Conservation (phyloP, 805 yeast species). For the Hyphopichia homilentoma region DNA sequence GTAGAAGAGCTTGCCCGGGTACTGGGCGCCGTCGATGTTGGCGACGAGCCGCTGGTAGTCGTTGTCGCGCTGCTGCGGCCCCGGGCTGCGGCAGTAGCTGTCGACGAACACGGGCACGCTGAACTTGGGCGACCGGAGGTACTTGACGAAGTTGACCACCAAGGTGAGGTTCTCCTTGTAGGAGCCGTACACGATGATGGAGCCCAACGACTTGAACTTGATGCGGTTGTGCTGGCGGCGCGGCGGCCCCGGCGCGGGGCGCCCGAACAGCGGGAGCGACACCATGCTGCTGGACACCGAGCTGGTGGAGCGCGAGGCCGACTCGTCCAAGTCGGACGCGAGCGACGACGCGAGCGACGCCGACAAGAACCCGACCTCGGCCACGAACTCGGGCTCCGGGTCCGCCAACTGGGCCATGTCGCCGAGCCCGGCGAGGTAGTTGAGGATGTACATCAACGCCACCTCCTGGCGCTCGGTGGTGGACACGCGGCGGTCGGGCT, state of each 20-base stretch:
- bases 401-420: conserved; percentile 13
- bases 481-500: conserved; percentile 1
- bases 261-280: conserved; percentile 8
- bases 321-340: conserved; percentile 19
- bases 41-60: conserved; percentile 7
- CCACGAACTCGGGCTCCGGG: conserved; percentile 10
- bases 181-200: conserved; percentile 21
- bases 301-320: conserved; percentile 19
- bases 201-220: conserved; percentile 13
- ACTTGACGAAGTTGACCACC: conserved; percentile 16
- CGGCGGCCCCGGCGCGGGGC: background rate
- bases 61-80: conserved; percentile 3
- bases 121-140: conserved; percentile 7
- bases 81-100: conserved; percentile 2
- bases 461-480: conserved; percentile 25
- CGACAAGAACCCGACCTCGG: conserved; percentile 16
- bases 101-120: conserved; percentile 6
- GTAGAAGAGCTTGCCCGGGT: conserved; percentile 15
- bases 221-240: conserved; percentile 6
- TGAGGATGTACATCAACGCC: conserved; percentile 23
- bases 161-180: conserved; percentile 26
- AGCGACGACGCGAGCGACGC: conserved; percentile 17
- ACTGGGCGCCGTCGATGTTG: conserved; percentile 9
- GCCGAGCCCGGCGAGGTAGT: conserved; percentile 16
- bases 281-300: conserved; percentile 14